phyloP scores from a whole-genome alignment of 345 rosid species.

The Atalantia buxifolia region DNA sequence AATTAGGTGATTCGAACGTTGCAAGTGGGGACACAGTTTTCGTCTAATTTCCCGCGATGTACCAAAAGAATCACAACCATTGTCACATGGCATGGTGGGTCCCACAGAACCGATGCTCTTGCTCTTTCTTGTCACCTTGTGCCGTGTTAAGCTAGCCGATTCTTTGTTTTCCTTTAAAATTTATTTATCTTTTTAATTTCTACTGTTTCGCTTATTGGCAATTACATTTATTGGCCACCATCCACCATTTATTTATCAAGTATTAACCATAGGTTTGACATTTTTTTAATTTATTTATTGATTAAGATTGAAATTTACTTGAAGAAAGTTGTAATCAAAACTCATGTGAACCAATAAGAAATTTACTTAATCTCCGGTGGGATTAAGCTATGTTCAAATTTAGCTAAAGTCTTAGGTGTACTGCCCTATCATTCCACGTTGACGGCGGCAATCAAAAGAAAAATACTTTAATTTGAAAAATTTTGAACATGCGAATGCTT shows the following conservation, averaged over 20 bases:
- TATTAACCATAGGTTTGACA: background rate
- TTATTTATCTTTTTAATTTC: background rate
- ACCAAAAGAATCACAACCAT: background rate
- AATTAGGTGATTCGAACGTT: constrained; percentile 39
- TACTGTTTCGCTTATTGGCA: background rate
- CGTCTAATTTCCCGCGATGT: constrained; percentile 20
- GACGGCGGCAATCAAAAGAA: background rate
- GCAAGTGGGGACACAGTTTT: constrained; percentile 35
- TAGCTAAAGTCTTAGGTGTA: background rate
- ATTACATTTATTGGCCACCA: background rate
- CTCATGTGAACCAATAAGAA: background rate
- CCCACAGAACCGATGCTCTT: constrained; percentile 6
- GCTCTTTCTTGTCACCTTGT: background rate
- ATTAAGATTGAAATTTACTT: background rate
- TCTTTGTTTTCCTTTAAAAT: background rate
- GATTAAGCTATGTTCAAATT: background rate
- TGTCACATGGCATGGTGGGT: constrained; percentile 22
- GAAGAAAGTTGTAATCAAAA: background rate
- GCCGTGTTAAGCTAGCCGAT: background rate
- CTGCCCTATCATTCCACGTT: background rate
- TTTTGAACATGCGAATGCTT: constrained; percentile 1
- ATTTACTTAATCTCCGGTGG: background rate
- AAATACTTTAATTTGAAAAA: constrained; percentile 23
- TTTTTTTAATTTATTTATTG: too few species aligned
- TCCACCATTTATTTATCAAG: too few species aligned